A percentile compares a stretch with the other conserved stretches of the same genome.
These are phyloP conservation scores for Cercospora sojina DNA, from an alignment of 2,329 filamentous ascomycete species.

Conservation along the genomic window DNA sequence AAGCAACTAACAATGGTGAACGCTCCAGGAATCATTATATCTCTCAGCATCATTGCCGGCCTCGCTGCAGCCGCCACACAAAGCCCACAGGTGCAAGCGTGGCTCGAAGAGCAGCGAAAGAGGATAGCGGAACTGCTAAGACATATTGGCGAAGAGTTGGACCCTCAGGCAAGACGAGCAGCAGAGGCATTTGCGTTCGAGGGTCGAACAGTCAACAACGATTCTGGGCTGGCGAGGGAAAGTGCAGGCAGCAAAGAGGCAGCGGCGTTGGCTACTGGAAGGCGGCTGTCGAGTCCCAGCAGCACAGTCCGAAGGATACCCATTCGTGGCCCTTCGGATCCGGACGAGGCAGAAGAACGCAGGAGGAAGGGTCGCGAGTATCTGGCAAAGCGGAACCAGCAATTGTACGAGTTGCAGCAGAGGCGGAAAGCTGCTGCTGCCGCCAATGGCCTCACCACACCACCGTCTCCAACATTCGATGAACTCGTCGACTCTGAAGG, in stretches of 20 bases:
- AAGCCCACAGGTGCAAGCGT: constrained; percentile 62
- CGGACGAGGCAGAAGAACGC: constrained; percentile 37
- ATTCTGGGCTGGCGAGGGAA: constrained; percentile 34
- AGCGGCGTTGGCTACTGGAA: constrained; percentile 39
- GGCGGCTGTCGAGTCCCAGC: constrained; percentile 25
- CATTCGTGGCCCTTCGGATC: constrained; percentile 33
- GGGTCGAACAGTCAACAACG: constrained; percentile 36
- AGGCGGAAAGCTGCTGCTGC: constrained; percentile 26
- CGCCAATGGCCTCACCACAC: constrained; percentile 21
- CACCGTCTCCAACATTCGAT: constrained; percentile 35
- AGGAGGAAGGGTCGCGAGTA: constrained; percentile 39
- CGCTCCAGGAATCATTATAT: constrained; percentile 59
- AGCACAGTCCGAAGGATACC: constrained; percentile 35
- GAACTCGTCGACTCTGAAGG: constrained; percentile 36
- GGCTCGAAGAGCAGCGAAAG: constrained; percentile 61
- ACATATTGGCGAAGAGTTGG: constrained; percentile 60
- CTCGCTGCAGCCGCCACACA: constrained; percentile 64
- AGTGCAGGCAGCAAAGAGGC: constrained; percentile 35
- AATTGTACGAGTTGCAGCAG: constrained; percentile 38
- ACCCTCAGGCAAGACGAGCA: constrained; percentile 45
- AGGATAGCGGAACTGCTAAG: constrained; percentile 61
- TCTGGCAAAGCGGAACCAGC: constrained; percentile 37
- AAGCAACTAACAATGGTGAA: constrained; percentile 18
- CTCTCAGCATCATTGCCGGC: constrained; percentile 60
- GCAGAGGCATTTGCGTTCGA: constrained; percentile 41